Evolutionary conservation across 495 filamentous ascomycete species (phyloP).

Genomic region (Podospora sp.): DNA sequence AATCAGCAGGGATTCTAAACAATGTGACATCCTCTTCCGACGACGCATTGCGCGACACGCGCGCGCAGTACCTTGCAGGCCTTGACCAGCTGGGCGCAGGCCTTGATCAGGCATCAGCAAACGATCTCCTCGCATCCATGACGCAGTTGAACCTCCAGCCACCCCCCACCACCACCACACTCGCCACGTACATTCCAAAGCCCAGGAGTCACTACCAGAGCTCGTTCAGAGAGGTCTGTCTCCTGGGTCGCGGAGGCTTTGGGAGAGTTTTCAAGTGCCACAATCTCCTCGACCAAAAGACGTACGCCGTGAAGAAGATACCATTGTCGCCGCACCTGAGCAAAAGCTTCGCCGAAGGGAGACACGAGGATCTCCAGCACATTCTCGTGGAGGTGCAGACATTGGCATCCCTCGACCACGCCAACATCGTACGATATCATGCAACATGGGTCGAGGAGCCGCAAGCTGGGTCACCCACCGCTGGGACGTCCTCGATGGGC

Average conservation of each 20-base stretch:
- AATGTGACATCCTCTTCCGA: constrained; percentile 2
- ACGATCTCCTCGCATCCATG: background rate
- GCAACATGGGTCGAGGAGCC: constrained; percentile 18
- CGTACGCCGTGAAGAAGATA: constrained; percentile 17
- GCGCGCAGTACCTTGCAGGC: constrained; percentile 16
- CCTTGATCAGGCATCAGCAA: constrained; percentile 11
- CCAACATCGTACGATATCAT: constrained; percentile 16
- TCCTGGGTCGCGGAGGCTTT: constrained; percentile 11
- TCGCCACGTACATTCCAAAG: background rate
- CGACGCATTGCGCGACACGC: constrained; percentile 10
- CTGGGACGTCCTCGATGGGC: background rate
- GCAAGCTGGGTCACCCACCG: background rate
- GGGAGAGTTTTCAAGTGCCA: constrained; percentile 18
- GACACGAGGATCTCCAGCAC: constrained; percentile 13
- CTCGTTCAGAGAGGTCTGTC: constrained; percentile 7
- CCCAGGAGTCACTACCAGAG: constrained; percentile 9
- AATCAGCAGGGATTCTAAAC: constrained; percentile 4
- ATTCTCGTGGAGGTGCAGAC: constrained; percentile 15
- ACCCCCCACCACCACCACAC: background rate
- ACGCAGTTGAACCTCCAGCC: constrained; percentile 9
- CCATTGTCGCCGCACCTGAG: constrained; percentile 15
- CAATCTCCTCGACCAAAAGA: constrained; percentile 18
- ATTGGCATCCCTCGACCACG: constrained; percentile 11
- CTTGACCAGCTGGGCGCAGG: constrained; percentile 3
- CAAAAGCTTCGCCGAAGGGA: constrained; percentile 11